phyloP scores from a whole-genome alignment of 108 stramenopile species.

The Skeletonema tropicum region DNA sequence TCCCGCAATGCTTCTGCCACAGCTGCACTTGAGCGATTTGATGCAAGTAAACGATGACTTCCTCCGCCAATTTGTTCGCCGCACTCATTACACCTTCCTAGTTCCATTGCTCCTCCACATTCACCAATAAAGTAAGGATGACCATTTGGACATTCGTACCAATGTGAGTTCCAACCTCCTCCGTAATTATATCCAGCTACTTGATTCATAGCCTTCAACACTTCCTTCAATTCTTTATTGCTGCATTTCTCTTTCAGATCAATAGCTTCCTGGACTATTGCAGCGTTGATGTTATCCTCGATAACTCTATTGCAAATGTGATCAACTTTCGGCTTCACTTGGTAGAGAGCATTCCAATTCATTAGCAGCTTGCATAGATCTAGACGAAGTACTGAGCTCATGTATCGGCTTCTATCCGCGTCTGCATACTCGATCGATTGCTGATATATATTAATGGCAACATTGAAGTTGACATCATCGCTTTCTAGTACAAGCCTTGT shows the following conservation, averaged over 20 bases:
- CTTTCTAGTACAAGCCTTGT: slow-evolving; percentile 6
- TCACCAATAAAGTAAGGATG: slow-evolving; percentile 67
- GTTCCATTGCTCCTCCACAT: slow-evolving; percentile 58
- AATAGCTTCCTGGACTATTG: slow-evolving; percentile 4
- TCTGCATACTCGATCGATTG: slow-evolving; percentile 26
- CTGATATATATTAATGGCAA: slow-evolving; percentile 6
- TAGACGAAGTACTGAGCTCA: too few species aligned
- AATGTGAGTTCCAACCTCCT: slow-evolving; percentile 41
- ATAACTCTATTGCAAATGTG: background rate
- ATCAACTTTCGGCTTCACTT: background rate
- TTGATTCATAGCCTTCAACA: slow-evolving; percentile 47
- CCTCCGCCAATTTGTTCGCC: slow-evolving; percentile 50
- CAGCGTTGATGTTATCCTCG: slow-evolving; percentile 1
- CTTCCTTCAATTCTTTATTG: slow-evolving; percentile 24
- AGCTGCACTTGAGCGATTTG: slow-evolving; percentile 22
- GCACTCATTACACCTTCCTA: slow-evolving; percentile 45
- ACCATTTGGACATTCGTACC: slow-evolving; percentile 66
- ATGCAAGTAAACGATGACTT: slow-evolving; percentile 29
- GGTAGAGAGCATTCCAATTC: too few species aligned
- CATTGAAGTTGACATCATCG: background rate
- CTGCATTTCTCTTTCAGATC: background rate
- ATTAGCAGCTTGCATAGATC: too few species aligned
- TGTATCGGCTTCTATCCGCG: slow-evolving; percentile 12
- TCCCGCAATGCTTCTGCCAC: background rate
- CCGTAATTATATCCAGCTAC: slow-evolving; percentile 43